phyloP scores from a whole-genome alignment of 306 rosid genomes.

The barrel medic (Medicago truncatula) region DNA sequence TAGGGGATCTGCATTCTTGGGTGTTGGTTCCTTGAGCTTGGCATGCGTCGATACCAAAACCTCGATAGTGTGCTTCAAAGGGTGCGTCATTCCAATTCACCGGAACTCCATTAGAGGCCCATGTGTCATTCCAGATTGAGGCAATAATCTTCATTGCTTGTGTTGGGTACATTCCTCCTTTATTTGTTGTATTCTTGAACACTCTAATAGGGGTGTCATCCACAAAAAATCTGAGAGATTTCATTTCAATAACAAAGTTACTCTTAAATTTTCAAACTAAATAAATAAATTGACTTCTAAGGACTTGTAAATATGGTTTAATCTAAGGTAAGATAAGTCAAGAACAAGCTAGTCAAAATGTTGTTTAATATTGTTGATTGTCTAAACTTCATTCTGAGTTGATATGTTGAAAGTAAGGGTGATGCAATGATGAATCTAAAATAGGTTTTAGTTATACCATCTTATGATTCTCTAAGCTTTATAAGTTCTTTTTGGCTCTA shows the following conservation, averaged over 20 bases:
- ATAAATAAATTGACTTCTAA: neutral
- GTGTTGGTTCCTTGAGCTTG: neutral
- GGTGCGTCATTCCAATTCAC: conserved; percentile 45
- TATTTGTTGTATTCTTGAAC: conserved; percentile 16
- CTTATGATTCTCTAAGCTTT: too few species aligned
- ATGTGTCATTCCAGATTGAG: conserved; percentile 42
- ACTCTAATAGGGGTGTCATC: conserved; percentile 39
- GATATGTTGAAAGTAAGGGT: too few species aligned
- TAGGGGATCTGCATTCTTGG: conserved; percentile 11
- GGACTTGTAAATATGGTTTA: too few species aligned
- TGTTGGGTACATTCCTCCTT: conserved; percentile 39
- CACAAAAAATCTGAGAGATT: conserved; percentile 38
- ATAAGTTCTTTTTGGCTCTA: too few species aligned
- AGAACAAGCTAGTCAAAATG: too few species aligned
- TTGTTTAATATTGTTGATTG: too few species aligned
- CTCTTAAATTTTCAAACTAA: neutral
- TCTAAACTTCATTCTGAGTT: too few species aligned
- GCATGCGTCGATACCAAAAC: conserved; percentile 34
- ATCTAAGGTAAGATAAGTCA: too few species aligned
- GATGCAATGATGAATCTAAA: too few species aligned
- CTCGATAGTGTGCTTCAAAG: conserved; percentile 34
- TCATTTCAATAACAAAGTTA: neutral
- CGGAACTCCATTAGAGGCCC: conserved; percentile 19
- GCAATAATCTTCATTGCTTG: conserved; percentile 29
- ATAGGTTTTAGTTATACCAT: too few species aligned